Conservation (phyloP, 2,329 filamentous ascomycete species). For the Hymenoscyphus scutula region DNA sequence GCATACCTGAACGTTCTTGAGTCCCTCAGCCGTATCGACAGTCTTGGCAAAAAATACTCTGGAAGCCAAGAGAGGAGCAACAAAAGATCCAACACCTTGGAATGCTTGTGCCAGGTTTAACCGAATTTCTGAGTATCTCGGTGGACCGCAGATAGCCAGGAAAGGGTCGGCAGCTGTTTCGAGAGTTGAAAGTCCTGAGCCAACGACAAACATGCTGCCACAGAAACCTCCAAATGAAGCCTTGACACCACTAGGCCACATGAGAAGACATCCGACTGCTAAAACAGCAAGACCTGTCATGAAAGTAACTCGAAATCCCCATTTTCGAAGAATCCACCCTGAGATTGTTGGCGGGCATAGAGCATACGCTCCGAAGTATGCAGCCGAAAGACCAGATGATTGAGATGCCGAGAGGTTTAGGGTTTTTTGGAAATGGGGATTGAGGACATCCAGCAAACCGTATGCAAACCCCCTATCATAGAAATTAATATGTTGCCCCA, state of each 20-base stretch:
- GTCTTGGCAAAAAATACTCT: conserved; percentile 71
- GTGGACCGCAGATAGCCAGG: conserved; percentile 57
- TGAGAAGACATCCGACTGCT: conserved; percentile 57
- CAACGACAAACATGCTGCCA: conserved; percentile 69
- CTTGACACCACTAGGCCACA: conserved; percentile 55
- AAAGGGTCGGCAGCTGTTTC: conserved; percentile 73
- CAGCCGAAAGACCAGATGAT: conserved; percentile 30
- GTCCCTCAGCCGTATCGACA: conserved; percentile 43
- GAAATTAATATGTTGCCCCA: background rate
- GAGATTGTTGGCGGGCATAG: conserved; percentile 65
- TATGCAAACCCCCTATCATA: conserved; percentile 42
- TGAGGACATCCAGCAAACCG: conserved; percentile 45
- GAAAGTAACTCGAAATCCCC: conserved; percentile 63
- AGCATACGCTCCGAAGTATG: conserved; percentile 57
- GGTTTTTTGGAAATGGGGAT: conserved; percentile 43
- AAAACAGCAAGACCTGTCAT: conserved; percentile 68
- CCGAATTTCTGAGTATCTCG: conserved; percentile 69
- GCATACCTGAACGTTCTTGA: conserved; percentile 52
- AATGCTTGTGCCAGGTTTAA: conserved; percentile 77
- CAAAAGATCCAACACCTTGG: conserved; percentile 71
- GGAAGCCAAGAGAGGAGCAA: conserved; percentile 70
- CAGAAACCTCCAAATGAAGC: conserved; percentile 73
- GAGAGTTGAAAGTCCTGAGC: conserved; percentile 68
- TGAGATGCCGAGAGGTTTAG: conserved; percentile 38
- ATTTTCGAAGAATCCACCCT: conserved; percentile 64